Evolutionary conservation across 768 basidiomycete genomes (phyloP).

Genomic region (Mycena rebaudengoi): DNA sequence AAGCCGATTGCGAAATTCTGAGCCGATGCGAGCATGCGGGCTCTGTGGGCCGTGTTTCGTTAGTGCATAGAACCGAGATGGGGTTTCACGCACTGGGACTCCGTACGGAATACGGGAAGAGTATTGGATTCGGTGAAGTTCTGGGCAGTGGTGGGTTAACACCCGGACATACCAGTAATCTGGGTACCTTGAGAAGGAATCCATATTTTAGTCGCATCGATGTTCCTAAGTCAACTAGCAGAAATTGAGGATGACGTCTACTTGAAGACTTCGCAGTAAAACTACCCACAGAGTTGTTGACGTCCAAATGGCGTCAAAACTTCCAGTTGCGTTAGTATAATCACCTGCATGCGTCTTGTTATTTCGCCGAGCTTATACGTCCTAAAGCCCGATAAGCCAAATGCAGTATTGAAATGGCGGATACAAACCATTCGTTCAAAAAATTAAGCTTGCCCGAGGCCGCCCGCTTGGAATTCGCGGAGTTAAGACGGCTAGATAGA

Average conservation of each 20-base stretch:
- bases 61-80: neutral
- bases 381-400: slow-evolving; percentile 51
- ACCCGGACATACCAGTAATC: neutral
- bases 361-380: slow-evolving; percentile 85
- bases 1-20: slow-evolving; percentile 78
- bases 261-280: neutral
- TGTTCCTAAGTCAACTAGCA: slow-evolving; percentile 71
- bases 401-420: neutral
- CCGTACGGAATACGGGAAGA: slow-evolving; percentile 82
- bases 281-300: slow-evolving; percentile 78
- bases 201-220: slow-evolving; percentile 84
- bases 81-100: slow-evolving; percentile 63
- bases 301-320: slow-evolving; percentile 92
- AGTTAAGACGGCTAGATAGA: slow-evolving; percentile 63
- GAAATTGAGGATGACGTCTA: neutral
- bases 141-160: slow-evolving; percentile 35
- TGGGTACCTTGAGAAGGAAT: slow-evolving; percentile 67
- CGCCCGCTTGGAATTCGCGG: slow-evolving; percentile 65
- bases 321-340: slow-evolving; percentile 37
- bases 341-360: neutral
- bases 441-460: slow-evolving; percentile 74
- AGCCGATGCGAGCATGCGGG: slow-evolving; percentile 76
- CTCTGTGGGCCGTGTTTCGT: slow-evolving; percentile 46
- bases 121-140: slow-evolving; percentile 68
- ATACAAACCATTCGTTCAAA: slow-evolving; percentile 80